Evolutionary conservation across 2,329 filamentous ascomycete genomes (phyloP).

Genomic region (Aspergillus japonicus): DNA sequence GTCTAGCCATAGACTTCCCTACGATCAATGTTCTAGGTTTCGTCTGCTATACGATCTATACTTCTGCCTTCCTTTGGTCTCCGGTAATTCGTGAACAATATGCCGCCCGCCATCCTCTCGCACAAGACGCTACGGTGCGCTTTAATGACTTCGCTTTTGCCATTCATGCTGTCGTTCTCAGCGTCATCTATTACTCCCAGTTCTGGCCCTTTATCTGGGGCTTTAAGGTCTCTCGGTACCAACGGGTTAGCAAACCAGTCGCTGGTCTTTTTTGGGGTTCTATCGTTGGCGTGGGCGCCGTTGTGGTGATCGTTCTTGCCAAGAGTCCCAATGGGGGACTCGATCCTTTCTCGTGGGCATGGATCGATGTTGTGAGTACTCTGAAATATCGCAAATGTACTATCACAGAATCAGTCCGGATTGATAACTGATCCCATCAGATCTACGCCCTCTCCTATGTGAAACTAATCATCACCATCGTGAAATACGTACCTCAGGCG

Average conservation of each 20-base stretch:
- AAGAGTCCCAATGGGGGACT: constrained; percentile 44
- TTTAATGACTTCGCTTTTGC: constrained; percentile 91
- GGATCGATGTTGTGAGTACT: constrained; percentile 61
- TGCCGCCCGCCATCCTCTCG: constrained; percentile 70
- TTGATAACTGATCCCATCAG: constrained; percentile 30
- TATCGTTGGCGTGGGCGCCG: constrained; percentile 46
- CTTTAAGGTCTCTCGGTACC: constrained; percentile 60
- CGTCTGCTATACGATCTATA: constrained; percentile 71
- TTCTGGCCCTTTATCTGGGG: constrained; percentile 72
- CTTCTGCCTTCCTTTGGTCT: constrained; percentile 73
- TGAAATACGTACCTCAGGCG: constrained; percentile 91
- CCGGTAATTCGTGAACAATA: constrained; percentile 77
- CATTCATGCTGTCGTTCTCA: constrained; percentile 72
- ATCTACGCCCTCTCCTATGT: constrained; percentile 75
- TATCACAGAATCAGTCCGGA: background rate
- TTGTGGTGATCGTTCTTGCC: constrained; percentile 44
- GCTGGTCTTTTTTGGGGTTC: constrained; percentile 69
- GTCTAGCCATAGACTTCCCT: constrained; percentile 85
- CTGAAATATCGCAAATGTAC: background rate
- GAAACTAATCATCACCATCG: constrained; percentile 81
- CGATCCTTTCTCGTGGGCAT: constrained; percentile 56
- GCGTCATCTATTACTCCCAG: constrained; percentile 72
- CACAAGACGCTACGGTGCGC: constrained; percentile 77
- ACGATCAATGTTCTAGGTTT: constrained; percentile 65
- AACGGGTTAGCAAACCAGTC: constrained; percentile 61